These are phyloP conservation scores for Teratosphaeria destructans DNA, from an alignment of 2,329 filamentous ascomycete genomes.

Conservation along the genomic window DNA sequence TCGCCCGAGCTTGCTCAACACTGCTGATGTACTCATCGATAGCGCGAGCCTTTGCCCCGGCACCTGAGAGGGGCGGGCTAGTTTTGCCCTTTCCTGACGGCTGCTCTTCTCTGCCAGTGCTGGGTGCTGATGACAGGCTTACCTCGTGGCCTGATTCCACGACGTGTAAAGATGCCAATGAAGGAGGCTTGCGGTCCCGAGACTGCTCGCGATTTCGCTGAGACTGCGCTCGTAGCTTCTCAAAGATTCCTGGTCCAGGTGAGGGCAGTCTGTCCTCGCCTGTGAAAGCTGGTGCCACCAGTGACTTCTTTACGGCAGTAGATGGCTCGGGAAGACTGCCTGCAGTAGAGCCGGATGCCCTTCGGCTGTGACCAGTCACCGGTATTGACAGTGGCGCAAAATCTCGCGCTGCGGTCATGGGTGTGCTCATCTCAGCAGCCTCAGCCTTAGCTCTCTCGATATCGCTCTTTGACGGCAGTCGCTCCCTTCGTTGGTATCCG, in stretches of 20 bases:
- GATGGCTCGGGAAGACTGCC: conserved; percentile 16
- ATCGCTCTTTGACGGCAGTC: conserved; percentile 55
- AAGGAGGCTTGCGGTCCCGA: background rate
- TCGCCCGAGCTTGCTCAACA: conserved; percentile 55
- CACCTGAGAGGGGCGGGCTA: conserved; percentile 29
- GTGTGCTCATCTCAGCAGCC: conserved; percentile 43
- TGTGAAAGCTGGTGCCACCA: conserved; percentile 8
- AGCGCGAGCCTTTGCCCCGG: conserved; percentile 53
- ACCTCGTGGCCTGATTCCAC: conserved; percentile 32
- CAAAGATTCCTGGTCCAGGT: conserved; percentile 54
- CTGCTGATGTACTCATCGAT: conserved; percentile 81
- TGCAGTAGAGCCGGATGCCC: conserved; percentile 12
- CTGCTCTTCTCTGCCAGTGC: conserved; percentile 5
- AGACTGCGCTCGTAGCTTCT: conserved; percentile 49
- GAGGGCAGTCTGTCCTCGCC: conserved; percentile 51
- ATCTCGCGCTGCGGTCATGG: conserved; percentile 55
- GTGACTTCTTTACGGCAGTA: conserved; percentile 14
- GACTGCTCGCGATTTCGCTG: background rate
- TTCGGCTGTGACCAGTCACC: conserved; percentile 5
- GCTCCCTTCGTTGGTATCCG: conserved; percentile 47
- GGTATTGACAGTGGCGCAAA: background rate
- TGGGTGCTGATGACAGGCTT: conserved; percentile 13
- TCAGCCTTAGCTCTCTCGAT: conserved; percentile 43
- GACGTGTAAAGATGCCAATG: conserved; percentile 25
- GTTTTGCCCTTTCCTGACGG: conserved; percentile 21